Conservation (phyloP, 2,329 filamentous ascomycete species). For the Aspergillus terreus region DNA sequence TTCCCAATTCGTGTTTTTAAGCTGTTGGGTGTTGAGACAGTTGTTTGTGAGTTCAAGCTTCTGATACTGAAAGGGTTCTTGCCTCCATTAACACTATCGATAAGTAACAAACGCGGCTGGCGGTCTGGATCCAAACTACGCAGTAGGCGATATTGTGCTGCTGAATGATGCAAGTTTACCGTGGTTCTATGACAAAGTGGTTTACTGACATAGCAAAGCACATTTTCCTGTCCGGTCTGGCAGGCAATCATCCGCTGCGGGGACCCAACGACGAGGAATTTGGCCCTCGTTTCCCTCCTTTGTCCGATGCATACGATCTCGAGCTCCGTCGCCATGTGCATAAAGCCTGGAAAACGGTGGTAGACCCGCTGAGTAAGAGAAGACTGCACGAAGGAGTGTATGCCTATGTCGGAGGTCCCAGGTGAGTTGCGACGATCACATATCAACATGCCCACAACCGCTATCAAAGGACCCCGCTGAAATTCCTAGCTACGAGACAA, state of each 20-base stretch:
- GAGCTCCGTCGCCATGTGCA: slow-evolving; percentile 56
- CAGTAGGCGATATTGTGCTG: slow-evolving; percentile 62
- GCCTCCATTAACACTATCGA: not conserved
- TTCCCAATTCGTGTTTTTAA: slow-evolving; percentile 65
- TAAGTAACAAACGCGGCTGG: slow-evolving; percentile 65
- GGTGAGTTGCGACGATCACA: slow-evolving; percentile 38
- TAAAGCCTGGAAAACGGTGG: slow-evolving; percentile 52
- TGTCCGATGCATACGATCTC: slow-evolving; percentile 65
- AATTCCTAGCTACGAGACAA: slow-evolving; percentile 56
- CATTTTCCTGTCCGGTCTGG: slow-evolving; percentile 60
- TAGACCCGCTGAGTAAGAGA: slow-evolving; percentile 43
- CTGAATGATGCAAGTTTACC: slow-evolving; percentile 56
- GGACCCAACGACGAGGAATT: slow-evolving; percentile 62
- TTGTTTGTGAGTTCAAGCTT: slow-evolving; percentile 47
- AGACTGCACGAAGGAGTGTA: slow-evolving; percentile 63
- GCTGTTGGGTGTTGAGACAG: slow-evolving; percentile 56
- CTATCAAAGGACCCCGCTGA: not conserved
- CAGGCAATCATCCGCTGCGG: slow-evolving; percentile 58
- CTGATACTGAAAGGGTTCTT: not conserved
- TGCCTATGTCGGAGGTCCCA: slow-evolving; percentile 61
- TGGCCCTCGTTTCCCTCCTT: slow-evolving; percentile 59
- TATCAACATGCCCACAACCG: not conserved
- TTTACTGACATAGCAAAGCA: slow-evolving; percentile 43
- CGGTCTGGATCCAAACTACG: slow-evolving; percentile 61
- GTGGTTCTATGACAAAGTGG: not conserved